A percentile compares a stretch with the other conserved stretches of the same genome.
Conservation (phyloP, 2,329 filamentous ascomycete species). For the Cercospora janseana region DNA sequence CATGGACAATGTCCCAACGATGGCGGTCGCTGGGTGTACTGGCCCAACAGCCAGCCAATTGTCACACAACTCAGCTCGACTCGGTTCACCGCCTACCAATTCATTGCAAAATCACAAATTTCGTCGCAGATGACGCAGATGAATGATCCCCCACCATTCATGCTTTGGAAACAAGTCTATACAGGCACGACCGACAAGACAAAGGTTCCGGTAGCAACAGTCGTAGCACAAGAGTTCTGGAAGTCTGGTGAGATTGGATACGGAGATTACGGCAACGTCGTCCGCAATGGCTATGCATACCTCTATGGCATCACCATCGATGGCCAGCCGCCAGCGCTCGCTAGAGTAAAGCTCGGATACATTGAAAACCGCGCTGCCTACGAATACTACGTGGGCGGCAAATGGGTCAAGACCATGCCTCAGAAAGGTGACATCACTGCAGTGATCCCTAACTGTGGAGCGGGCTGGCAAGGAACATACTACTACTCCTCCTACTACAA, state of each 20-base stretch:
- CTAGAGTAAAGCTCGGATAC: conserved; percentile 18
- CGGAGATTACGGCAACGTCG: conserved; percentile 26
- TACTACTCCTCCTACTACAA: conserved; percentile 34
- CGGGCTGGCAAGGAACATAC: conserved; percentile 35
- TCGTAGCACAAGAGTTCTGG: conserved; percentile 26
- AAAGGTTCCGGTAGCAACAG: conserved; percentile 20
- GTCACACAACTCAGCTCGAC: conserved; percentile 14
- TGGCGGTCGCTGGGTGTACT: conserved; percentile 25
- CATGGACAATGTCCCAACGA: conserved; percentile 18
- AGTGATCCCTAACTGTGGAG: conserved; percentile 31
- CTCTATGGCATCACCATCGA: conserved; percentile 23
- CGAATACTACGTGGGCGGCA: conserved; percentile 22
- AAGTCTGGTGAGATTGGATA: conserved; percentile 21
- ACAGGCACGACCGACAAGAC: conserved; percentile 16
- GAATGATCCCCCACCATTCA: conserved; percentile 13
- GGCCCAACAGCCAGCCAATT: conserved; percentile 25
- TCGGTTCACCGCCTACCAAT: conserved; percentile 22
- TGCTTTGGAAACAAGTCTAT: conserved; percentile 24
- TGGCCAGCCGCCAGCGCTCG: conserved; percentile 17
- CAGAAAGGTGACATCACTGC: conserved; percentile 12
- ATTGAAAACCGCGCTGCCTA: conserved; percentile 24
- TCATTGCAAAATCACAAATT: conserved; percentile 23
- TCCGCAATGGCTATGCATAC: conserved; percentile 23
- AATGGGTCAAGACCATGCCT: conserved; percentile 20
- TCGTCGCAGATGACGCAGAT: conserved; percentile 15